Evolutionary conservation across 1,139 yeast genomes (phyloP).

Genomic region (Debaryomycetaceae sp.): DNA sequence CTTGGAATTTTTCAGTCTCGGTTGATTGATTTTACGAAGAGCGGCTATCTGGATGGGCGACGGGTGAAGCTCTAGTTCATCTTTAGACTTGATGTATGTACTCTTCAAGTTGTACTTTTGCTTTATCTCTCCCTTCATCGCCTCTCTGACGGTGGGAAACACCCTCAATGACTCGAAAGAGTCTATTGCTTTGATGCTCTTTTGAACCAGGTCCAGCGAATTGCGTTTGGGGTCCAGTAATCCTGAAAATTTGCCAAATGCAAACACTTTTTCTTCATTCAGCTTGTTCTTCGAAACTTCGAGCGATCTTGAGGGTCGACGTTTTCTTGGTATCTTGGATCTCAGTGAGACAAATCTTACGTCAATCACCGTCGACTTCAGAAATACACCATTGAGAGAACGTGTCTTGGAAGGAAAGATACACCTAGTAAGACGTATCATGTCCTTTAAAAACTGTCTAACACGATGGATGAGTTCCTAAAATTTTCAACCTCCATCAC

Average conservation of each 20-base stretch:
- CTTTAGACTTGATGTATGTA: constrained; percentile 30
- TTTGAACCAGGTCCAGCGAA: constrained; percentile 16
- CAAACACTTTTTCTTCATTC: constrained; percentile 4
- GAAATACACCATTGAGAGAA: not conserved
- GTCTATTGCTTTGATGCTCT: constrained; percentile 47
- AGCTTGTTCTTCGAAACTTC: constrained; percentile 5
- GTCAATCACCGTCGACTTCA: not conserved
- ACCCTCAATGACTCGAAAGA: constrained; percentile 65
- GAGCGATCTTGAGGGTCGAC: constrained; percentile 3
- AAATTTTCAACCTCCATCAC: not conserved
- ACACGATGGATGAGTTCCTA: not conserved
- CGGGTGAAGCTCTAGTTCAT: constrained; percentile 33
- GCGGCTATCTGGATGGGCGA: constrained; percentile 46
- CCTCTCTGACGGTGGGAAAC: constrained; percentile 62
- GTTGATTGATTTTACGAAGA: constrained; percentile 39
- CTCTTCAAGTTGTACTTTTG: constrained; percentile 41
- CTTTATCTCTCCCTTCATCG: constrained; percentile 57
- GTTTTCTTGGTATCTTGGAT: not conserved
- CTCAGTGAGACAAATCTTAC: not conserved
- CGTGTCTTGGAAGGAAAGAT: not conserved
- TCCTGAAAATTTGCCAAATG: constrained; percentile 26
- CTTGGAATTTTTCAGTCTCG: constrained; percentile 19
- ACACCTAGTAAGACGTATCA: not conserved
- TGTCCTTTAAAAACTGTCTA: not conserved
- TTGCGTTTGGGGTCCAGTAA: constrained; percentile 18